A percentile compares a stretch with the other conserved stretches of the same genome.
These are phyloP conservation scores for Jamesozyma piceae DNA, from an alignment of 805 yeast species.

Conservation along the genomic window DNA sequence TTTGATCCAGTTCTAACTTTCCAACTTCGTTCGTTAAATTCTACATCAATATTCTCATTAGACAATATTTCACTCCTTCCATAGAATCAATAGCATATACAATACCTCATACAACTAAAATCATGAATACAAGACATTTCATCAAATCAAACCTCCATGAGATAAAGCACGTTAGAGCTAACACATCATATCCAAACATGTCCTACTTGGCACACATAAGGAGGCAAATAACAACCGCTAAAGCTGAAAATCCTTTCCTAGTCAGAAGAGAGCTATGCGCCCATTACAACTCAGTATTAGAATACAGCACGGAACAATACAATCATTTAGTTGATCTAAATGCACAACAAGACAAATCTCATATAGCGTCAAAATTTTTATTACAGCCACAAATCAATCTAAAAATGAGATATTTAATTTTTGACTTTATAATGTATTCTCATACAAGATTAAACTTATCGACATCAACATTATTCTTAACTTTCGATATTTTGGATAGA, in stretches of 20 bases:
- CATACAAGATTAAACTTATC: slow-evolving; percentile 54
- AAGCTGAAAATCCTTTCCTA: slow-evolving; percentile 25
- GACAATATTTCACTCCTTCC: too few species aligned
- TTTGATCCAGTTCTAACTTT: too few species aligned
- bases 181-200: slow-evolving; percentile 1
- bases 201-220: slow-evolving; percentile 13
- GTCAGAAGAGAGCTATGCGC: slow-evolving; percentile 40
- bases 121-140: not conserved
- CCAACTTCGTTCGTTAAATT: too few species aligned
- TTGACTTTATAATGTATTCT: slow-evolving; percentile 72
- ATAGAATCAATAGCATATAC: not conserved
- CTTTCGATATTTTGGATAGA: slow-evolving; percentile 70
- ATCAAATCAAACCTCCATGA: not conserved
- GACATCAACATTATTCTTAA: slow-evolving; percentile 55
- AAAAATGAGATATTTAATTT: slow-evolving; percentile 62
- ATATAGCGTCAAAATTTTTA: slow-evolving; percentile 21
- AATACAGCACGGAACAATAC: slow-evolving; percentile 38
- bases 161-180: not conserved
- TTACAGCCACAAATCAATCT: slow-evolving; percentile 35
- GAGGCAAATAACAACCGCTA: slow-evolving; percentile 11
- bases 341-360: slow-evolving; percentile 6
- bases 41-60: too few species aligned
- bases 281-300: slow-evolving; percentile 36
- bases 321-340: slow-evolving; percentile 20
- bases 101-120: not conserved